Base-by-base conservation (phyloP, 2,329 filamentous ascomycete genomes). In the Whalleya microplaca region DNA sequence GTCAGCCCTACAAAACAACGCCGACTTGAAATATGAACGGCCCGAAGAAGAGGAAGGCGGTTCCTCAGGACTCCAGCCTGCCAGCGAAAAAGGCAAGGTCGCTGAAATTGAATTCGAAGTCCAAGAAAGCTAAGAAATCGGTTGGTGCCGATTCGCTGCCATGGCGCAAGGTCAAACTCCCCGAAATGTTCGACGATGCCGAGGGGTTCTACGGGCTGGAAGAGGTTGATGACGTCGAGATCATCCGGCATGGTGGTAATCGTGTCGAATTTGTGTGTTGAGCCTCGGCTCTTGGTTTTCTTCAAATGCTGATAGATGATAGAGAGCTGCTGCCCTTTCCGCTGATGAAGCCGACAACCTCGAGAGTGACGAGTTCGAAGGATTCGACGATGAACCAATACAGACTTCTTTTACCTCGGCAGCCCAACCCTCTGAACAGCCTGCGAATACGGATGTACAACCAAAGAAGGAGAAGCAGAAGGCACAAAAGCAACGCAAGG, bases 201-300 rank as follows among this genome's bases (percentile, higher is more conserved):
- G 92, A 96, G 62, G 95, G 95, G 0, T 97, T 99, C 72, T 96
- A 88, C 66, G 92, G 91, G 0, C 77, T 99, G 1, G 92, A 99
- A 68, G 93, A 98, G 68, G 88, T 98, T 45, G 91, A 96, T 16
- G 92, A 91, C 49, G 91, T 99, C 1, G 90, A 96, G 27, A 81
- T 99, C n/a, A 78, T 96, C 42, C 84, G 82, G 59, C 80, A 88
- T 27, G 86, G 85, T 7, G 76, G 80, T 45, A 70, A 71, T 50
- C 80, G 76, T 5, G 73, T 88, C 23, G 78, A 82, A 66, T 88
- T 88, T 73, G 76, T 87, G 65, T 53, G 75, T 70, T 9, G 20
- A 20, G 4, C 37, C 9, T 12, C 29, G 10, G n/a, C 16, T n/a
- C n/a, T 7, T 12, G 14, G 3, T 41, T 40, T 19, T 27, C 48